Base-by-base conservation (phyloP, 805 yeast genomes). In the Lachancea waltii region DNA sequence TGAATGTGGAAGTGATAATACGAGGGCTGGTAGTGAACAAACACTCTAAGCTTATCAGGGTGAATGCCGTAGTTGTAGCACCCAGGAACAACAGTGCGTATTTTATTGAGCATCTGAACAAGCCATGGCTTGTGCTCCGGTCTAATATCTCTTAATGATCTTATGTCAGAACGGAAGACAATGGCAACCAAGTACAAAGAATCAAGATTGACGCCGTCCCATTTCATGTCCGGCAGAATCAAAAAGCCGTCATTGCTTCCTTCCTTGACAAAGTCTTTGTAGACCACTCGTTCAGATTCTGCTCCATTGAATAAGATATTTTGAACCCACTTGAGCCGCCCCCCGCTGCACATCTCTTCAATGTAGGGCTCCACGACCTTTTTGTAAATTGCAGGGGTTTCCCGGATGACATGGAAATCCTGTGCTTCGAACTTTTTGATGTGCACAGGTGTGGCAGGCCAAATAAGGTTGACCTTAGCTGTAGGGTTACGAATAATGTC, bases 1-100 rank as follows among this genome's bases (percentile, higher is more conserved):
- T 92, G 98, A 13, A 92, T 72, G 56, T 92, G 98, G 67, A 92
- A 81, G 54, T 92, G 97, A 55, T 92, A 92, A 59, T 90, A 92
- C 0, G 95, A 83, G 0, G 98, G 98, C 48, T 89, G 97, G 60
- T 92, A 84, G 65, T 92, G 98, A 34, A 92, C 72, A 54, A 84
- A 92, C 1, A 87, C 56, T 41, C 95, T 72, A 48, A 92, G 57
- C 48, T 79, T 73, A 53, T 81, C 81, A 0, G 64, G 49, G 2
- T 49, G 58, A 9, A 86, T 49, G 13, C 54, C 52, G 28, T 51
- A 52, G 9, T 67, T 65, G 54, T 73, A 83, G 29, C 64, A 54
- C 16, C 58, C 54, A 0, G 76, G 62, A 4, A 85, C 73, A 2
- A 72, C 70, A 1, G 53, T 46, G 37, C 64, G 60, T 8, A 85